phyloP scores from a whole-genome alignment of 345 rosid species.

The Garcia nutans region DNA sequence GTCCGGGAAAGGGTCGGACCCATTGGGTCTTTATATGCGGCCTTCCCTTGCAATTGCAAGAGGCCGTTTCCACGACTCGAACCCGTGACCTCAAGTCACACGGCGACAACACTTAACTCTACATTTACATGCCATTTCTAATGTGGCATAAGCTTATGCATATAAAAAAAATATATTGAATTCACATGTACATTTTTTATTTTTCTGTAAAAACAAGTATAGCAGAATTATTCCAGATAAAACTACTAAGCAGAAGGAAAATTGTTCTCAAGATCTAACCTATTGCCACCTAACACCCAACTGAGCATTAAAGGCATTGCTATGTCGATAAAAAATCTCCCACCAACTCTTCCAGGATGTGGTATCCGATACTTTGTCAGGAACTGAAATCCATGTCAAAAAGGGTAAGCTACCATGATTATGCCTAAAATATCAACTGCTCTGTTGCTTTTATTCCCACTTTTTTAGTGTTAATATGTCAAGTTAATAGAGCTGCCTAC shows the following conservation, averaged over 20 bases:
- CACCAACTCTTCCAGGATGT: constrained; percentile 88
- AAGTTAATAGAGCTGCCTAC: constrained; percentile 36
- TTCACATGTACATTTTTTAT: neutral
- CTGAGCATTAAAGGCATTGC: constrained; percentile 84
- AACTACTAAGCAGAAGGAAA: constrained; percentile 1
- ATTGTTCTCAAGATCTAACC: constrained; percentile 43
- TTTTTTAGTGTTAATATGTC: neutral
- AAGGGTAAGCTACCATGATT: constrained; percentile 9
- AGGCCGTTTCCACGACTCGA: too few species aligned
- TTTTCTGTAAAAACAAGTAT: neutral
- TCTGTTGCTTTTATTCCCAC: constrained; percentile 1
- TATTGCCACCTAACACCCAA: constrained; percentile 95
- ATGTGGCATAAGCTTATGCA: neutral
- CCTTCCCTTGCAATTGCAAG: too few species aligned
- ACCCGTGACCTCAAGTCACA: too few species aligned
- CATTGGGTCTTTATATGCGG: too few species aligned
- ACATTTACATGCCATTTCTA: neutral
- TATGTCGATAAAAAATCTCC: constrained; percentile 68
- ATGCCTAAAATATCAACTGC: neutral
- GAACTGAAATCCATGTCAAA: constrained; percentile 50
- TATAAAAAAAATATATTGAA: neutral
- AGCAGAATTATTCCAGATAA: neutral
- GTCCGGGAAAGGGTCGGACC: too few species aligned
- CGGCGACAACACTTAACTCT: too few species aligned
- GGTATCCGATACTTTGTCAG: constrained; percentile 81